Evolutionary conservation across 2,329 filamentous ascomycete genomes (phyloP).

Genomic region (Sporothrix pseudoabietina): DNA sequence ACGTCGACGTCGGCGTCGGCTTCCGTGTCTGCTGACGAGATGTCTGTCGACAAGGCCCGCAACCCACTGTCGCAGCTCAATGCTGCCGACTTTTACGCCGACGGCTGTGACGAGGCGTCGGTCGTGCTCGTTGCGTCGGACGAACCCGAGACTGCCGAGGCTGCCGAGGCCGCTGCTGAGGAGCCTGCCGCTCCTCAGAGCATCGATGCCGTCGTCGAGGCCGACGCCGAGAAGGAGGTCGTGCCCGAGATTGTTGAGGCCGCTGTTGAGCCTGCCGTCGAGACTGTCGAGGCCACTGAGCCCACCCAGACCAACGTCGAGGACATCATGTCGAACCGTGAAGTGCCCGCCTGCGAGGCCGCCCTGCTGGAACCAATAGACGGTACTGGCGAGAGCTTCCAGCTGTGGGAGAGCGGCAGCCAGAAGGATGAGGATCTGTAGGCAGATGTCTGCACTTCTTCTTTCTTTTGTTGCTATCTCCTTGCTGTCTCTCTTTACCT

Average conservation of each 20-base stretch:
- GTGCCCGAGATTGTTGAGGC: neutral
- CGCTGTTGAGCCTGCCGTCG: neutral
- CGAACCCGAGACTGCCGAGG: slow-evolving; percentile 31
- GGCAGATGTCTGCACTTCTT: neutral
- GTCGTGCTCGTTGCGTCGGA: slow-evolving; percentile 61
- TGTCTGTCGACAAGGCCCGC: slow-evolving; percentile 65
- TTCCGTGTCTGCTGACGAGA: slow-evolving; percentile 50
- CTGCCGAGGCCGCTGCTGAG: slow-evolving; percentile 22
- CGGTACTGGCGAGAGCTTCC: slow-evolving; percentile 62
- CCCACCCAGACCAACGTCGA: slow-evolving; percentile 38
- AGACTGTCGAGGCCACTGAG: neutral
- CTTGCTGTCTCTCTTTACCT: neutral
- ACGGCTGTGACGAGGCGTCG: slow-evolving; percentile 64
- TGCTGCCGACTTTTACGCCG: slow-evolving; percentile 66
- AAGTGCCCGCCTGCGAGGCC: slow-evolving; percentile 47
- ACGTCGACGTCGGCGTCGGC: neutral
- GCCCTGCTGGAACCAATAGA: slow-evolving; percentile 58
- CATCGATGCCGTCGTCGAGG: slow-evolving; percentile 2
- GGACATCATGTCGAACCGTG: slow-evolving; percentile 44
- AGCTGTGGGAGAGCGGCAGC: slow-evolving; percentile 72
- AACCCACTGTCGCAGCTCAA: slow-evolving; percentile 68
- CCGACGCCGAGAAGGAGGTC: slow-evolving; percentile 21
- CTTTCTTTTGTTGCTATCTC: neutral
- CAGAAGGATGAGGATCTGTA: slow-evolving; percentile 56
- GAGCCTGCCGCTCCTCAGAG: neutral